These are phyloP conservation scores for Chionographis japonica DNA, from an alignment of 106 monocot species.

Conservation along the genomic window DNA sequence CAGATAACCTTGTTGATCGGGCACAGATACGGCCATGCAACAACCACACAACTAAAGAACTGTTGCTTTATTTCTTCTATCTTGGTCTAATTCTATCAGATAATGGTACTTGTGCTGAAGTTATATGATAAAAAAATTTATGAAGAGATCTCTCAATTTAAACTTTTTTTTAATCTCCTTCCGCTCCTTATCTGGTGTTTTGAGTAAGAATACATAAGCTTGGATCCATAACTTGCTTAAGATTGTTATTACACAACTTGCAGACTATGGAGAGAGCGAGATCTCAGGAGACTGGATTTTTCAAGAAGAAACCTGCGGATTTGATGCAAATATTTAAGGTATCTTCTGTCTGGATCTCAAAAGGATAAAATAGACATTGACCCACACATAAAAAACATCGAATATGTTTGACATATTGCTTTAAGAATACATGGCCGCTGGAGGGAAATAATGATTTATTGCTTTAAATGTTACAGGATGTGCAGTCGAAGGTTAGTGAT, in stretches of 20 bases:
- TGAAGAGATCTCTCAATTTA: too few species aligned
- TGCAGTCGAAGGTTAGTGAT: slow-evolving; percentile 94
- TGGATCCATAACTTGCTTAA: neutral
- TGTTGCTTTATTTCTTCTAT: too few species aligned
- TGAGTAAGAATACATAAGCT: too few species aligned
- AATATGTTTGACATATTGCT: neutral
- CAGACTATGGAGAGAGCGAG: slow-evolving; percentile 89
- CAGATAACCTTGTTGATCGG: too few species aligned
- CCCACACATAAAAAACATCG: neutral
- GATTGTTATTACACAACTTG: slow-evolving; percentile 6
- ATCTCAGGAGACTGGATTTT: slow-evolving; percentile 72
- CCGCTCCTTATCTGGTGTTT: too few species aligned
- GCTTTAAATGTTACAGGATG: slow-evolving; percentile 56
- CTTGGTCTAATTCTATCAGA: too few species aligned
- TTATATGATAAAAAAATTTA: too few species aligned
- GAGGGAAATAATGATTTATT: neutral
- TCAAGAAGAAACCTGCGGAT: slow-evolving; percentile 88
- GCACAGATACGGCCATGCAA: too few species aligned
- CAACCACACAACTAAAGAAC: too few species aligned
- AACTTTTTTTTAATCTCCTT: too few species aligned
- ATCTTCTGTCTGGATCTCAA: slow-evolving; percentile 4
- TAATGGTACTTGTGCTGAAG: too few species aligned
- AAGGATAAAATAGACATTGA: neutral
- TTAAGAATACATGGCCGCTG: neutral
- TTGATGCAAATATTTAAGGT: slow-evolving; percentile 95